Conservation (phyloP, 169 alveolate species). For the Plasmodium coatneyi region DNA sequence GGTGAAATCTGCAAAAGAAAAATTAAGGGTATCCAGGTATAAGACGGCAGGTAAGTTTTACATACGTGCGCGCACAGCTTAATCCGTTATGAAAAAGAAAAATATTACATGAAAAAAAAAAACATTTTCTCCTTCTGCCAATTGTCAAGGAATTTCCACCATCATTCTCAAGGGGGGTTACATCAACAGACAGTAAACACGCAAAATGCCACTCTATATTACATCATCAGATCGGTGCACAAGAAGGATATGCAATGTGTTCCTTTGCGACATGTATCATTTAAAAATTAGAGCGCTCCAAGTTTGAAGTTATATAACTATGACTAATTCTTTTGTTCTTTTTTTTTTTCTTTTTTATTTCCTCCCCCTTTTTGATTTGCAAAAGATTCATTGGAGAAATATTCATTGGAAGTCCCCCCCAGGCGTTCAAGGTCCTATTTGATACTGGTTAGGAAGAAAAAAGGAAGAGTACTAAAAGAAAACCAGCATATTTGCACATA, state of each 20-base stretch:
- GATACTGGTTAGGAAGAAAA: conserved; percentile 76
- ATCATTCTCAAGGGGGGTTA: conserved; percentile 71
- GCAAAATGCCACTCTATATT: background rate
- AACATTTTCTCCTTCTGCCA: conserved; percentile 4
- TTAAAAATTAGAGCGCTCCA: background rate
- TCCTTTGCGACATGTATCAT: background rate
- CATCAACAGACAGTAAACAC: conserved; percentile 72
- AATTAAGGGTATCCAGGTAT: conserved; percentile 53
- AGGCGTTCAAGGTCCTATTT: conserved; percentile 83
- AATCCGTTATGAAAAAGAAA: background rate
- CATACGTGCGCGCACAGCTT: background rate
- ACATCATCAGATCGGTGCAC: background rate
- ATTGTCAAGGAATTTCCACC: conserved; percentile 51
- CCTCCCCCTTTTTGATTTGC: conserved; percentile 11
- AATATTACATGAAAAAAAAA: background rate
- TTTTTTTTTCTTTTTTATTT: conserved; percentile 4
- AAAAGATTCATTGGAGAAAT: conserved; percentile 73
- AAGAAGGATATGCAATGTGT: background rate
- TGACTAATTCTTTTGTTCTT: background rate
- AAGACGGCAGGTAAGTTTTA: conserved; percentile 14
- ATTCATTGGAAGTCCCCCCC: conserved; percentile 85
- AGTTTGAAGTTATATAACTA: background rate
- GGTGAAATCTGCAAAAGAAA: conserved; percentile 46
- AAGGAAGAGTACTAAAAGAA: background rate
- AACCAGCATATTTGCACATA: background rate